A percentile compares a stretch with the other conserved stretches of the same genome.
Conservation (phyloP, 352 stramenopile species). For the Phytophthora quininea region DNA sequence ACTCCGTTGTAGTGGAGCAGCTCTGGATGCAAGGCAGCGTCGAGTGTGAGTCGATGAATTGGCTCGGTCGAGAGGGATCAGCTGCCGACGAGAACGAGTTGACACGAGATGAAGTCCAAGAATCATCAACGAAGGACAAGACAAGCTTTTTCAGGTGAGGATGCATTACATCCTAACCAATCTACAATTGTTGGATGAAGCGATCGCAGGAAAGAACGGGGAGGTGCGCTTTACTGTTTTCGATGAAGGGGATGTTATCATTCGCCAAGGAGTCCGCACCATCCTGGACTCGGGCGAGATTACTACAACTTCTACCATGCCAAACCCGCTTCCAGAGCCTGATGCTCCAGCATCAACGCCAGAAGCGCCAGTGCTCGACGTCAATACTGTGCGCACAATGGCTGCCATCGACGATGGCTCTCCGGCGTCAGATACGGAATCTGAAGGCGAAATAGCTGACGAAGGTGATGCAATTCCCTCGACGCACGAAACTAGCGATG, state of each 20-base stretch:
- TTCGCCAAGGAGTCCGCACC: slow-evolving; percentile 37
- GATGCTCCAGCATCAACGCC: not conserved
- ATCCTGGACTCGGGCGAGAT: slow-evolving; percentile 22
- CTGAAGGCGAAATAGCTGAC: no score
- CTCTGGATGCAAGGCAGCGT: slow-evolving; percentile 83
- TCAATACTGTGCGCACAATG: not conserved
- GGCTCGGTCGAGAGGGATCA: not conserved
- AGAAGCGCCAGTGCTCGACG: not conserved
- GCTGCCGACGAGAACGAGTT: not conserved
- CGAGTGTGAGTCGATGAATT: slow-evolving; percentile 59
- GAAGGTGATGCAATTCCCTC: no score
- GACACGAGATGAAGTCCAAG: slow-evolving; percentile 25
- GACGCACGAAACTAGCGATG: no score
- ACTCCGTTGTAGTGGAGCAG: slow-evolving; percentile 92
- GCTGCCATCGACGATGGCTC: slow-evolving; percentile 26
- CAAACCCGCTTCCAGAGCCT: slow-evolving; percentile 12
- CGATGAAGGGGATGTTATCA: slow-evolving; percentile 28
- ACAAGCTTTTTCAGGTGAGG: slow-evolving; percentile 36
- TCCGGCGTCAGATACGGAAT: slow-evolving; percentile 15
- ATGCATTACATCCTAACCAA: slow-evolving; percentile 49
- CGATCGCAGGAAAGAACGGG: slow-evolving; percentile 29
- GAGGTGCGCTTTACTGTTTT: slow-evolving; percentile 45
- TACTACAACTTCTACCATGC: slow-evolving; percentile 21
- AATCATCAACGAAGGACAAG: slow-evolving; percentile 30
- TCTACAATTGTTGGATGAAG: slow-evolving; percentile 30